Evolutionary conservation across 1,284 basidiomycete genomes (phyloP), one percentile per base, ranked within the genome.

Genomic region (Marasmius sp.): DNA sequence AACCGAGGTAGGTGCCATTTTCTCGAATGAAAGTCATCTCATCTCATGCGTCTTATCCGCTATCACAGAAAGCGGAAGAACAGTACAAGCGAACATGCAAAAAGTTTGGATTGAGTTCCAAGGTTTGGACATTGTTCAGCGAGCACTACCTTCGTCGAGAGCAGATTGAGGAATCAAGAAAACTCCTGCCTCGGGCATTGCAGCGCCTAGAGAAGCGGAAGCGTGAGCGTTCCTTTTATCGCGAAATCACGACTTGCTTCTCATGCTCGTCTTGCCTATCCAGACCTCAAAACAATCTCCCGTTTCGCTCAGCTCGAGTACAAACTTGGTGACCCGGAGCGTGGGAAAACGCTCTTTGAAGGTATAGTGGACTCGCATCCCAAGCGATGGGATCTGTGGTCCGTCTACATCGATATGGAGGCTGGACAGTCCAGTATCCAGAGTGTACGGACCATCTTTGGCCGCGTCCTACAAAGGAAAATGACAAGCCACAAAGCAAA

Each of bases 351-450:
- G 0, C 85, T 99, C 59, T 99, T 98, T 65, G 97, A 99, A 74
- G 97, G 97, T 41, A 92, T 99, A 60, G 82, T 99, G 36, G 94
- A 97, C 72, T 93, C 91, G 14, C 94, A 98, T 77, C 90, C 95
- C 2, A 98, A 96, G 74, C 87, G 95, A 54, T 89, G 95, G 79
- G 97, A 99, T 74, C 79, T 98, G 47, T 99, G 98, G 96, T 93
- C 92, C 61, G 83, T 98, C 60, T 99, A 99, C 76, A 89, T 98
- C 72, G 97, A 99, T 73, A 95, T 98, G 88, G 93, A 98, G 72
- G 89, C 88, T 6, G 83, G 85, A 51, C 86, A 90, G 72, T 77
- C 82, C 22, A 87, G 97, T 74, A 88, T 96, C 39, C 89, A 90
- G 66, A 87, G 83, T 67, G 74, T 94, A 50, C 81, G 94, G 66